Conservation (phyloP, 2,329 filamentous ascomycete species). For the Cytospora schulzeri region DNA sequence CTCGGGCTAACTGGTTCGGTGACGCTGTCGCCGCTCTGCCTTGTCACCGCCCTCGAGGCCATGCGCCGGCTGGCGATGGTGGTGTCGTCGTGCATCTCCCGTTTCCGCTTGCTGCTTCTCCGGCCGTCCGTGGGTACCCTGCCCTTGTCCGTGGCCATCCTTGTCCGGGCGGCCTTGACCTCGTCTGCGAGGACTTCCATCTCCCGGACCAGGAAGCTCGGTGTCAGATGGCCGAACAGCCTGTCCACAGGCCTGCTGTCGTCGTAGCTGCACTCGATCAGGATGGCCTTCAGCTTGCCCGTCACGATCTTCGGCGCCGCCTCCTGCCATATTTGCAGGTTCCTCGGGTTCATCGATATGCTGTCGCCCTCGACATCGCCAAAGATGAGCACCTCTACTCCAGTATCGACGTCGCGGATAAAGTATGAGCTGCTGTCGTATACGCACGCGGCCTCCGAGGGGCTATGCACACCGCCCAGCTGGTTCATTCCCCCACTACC, state of each 20-base stretch:
- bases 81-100: constrained; percentile 45
- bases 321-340: constrained; percentile 80
- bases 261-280: constrained; percentile 95
- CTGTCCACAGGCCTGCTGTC: constrained; percentile 75
- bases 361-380: constrained; percentile 94
- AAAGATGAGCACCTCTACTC: constrained; percentile 85
- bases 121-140: constrained; percentile 22
- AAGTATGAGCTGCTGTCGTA: constrained; percentile 94
- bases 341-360: constrained; percentile 79
- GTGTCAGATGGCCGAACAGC: constrained; percentile 87
- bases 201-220: constrained; percentile 79
- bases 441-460: constrained; percentile 62
- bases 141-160: constrained; percentile 31
- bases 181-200: constrained; percentile 70
- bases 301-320: constrained; percentile 81
- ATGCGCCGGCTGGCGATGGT: constrained; percentile 29
- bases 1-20: constrained; percentile 54
- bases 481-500: constrained; percentile 6
- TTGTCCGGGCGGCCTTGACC: constrained; percentile 58
- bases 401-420: constrained; percentile 72
- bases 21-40: constrained; percentile 28
- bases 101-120: constrained; percentile 65
- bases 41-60: constrained; percentile 31
- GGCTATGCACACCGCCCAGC: constrained; percentile 28
- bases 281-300: constrained; percentile 75